These are phyloP conservation scores for Musa beccarii DNA, from an alignment of 176 grass and related monocot genomes.

Conservation along the genomic window DNA sequence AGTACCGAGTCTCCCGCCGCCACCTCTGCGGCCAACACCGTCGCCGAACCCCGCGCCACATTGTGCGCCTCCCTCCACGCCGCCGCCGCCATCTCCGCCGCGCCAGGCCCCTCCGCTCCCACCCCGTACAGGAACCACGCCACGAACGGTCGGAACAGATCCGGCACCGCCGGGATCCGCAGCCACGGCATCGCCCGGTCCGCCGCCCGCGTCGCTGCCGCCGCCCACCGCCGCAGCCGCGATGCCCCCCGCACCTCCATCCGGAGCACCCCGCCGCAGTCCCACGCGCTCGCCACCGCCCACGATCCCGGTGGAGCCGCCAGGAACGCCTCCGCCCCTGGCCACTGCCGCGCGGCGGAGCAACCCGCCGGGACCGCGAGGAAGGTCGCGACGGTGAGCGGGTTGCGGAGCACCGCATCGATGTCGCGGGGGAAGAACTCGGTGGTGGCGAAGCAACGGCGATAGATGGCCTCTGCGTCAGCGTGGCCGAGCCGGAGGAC, in stretches of 20 bases:
- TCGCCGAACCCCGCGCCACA: background rate
- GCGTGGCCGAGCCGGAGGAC: background rate
- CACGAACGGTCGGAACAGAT: background rate
- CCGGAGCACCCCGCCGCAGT: background rate
- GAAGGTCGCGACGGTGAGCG: background rate
- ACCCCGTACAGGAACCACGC: background rate
- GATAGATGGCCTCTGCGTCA: background rate
- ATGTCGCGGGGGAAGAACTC: conserved; percentile 8
- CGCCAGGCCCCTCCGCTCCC: background rate
- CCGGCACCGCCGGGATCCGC: background rate
- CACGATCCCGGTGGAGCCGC: background rate
- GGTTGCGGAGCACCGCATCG: background rate
- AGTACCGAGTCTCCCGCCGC: background rate
- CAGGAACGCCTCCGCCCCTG: background rate
- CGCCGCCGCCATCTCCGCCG: background rate
- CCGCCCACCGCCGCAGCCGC: background rate
- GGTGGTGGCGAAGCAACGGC: background rate
- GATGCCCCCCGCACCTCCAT: background rate
- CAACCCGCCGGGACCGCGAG: background rate
- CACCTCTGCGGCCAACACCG: background rate
- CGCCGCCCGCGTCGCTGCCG: background rate
- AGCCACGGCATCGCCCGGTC: background rate
- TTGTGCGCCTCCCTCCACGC: background rate
- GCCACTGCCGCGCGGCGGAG: background rate
- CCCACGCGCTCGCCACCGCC: background rate